Base-by-base conservation (phyloP, 108 stramenopile genomes). In the Phaeodactylum tricornutum region DNA sequence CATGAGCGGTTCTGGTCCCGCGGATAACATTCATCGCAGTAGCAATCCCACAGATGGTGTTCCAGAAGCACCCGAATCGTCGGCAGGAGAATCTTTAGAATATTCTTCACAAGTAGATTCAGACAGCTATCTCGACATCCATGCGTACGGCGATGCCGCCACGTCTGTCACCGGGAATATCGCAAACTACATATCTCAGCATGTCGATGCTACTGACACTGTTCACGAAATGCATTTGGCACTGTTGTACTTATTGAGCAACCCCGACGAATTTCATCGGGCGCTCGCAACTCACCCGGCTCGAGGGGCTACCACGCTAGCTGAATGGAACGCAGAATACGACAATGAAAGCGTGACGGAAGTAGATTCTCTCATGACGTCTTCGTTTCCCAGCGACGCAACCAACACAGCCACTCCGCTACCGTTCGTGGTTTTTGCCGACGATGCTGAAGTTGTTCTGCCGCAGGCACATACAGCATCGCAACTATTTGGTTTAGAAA, bases 401-500 rank as follows among this genome's bases (percentile, higher is more conserved):
- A 32, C 53, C 15, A 50, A 51, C 7, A 36, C 50, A 45, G 24
- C 61, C n/a, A 77, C 70, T 3, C 84, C 84, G 1, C 63, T 86
- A 0, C 84, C 88, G 4, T 81, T 79, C 64, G 66, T 74, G 2
- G 84, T 91, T 14, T 91, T 91, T 72, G 74, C 84, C 19, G 53
- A 76, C 29, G 88, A 86, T 50, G 84, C 84, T 22, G 88, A 91
- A 45, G 88, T 91, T 0, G 88, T 91, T 1, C 51, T 91, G 1
- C 88, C 88, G 0, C 77, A 86, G 48, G 88, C 88, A 14, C 67
- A 84, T 25, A 91, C 88, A 15, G 88, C 88, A 2, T 68, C 67
- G 5, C 88, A 91, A 66, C 50, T 91, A n/a, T 91, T 91, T 71
- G 88, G 88, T 1, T 61, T 84, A 11, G 88, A 91, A 61, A 62